These are phyloP conservation scores for Firmiana major DNA, from an alignment of 345 rosid species.

Conservation along the genomic window DNA sequence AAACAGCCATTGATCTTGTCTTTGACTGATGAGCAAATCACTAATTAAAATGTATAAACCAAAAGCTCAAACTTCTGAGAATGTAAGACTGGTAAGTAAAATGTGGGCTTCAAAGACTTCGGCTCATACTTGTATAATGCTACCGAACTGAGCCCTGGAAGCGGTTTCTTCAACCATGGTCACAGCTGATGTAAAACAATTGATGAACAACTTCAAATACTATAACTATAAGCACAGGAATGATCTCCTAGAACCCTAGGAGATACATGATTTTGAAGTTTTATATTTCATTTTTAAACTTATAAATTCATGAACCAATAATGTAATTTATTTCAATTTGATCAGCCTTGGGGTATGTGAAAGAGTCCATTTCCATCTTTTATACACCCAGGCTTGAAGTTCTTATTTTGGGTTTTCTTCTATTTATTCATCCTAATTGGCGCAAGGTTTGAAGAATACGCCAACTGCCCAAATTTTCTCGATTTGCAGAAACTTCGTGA, in stretches of 20 bases:
- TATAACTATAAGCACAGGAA: too few species aligned
- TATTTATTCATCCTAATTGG: neutral
- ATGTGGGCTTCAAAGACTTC: neutral
- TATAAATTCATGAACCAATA: conserved; percentile 3
- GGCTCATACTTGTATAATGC: too few species aligned
- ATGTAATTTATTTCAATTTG: neutral
- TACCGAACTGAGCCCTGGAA: too few species aligned
- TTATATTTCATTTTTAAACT: too few species aligned
- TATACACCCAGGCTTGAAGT: neutral
- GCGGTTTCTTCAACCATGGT: too few species aligned
- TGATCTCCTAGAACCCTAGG: too few species aligned
- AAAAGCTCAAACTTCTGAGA: neutral
- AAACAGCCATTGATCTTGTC: neutral
- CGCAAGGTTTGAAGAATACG: neutral
- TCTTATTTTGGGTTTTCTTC: neutral
- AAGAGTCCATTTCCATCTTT: neutral
- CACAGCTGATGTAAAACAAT: too few species aligned
- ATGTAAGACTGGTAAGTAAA: neutral
- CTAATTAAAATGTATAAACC: neutral
- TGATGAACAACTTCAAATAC: too few species aligned
- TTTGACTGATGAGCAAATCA: neutral
- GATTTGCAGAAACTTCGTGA: too few species aligned
- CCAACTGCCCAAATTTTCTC: neutral
- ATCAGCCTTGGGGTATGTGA: neutral
- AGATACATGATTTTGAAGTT: too few species aligned